Evolutionary conservation across 192 early-diverging fungal genomes (phyloP).

Genomic region (Backusella tuberculispora): DNA sequence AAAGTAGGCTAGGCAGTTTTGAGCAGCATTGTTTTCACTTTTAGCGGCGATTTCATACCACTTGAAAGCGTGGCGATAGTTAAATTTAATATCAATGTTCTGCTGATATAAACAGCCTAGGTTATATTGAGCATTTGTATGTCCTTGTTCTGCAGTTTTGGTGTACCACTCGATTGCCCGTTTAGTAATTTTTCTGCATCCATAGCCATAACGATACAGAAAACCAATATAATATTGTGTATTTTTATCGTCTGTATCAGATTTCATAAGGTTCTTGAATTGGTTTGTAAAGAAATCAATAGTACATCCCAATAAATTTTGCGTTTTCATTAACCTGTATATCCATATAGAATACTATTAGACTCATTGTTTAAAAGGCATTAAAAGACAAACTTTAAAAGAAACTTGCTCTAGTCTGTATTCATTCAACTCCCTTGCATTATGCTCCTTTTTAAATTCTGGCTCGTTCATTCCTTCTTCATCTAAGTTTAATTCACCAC

Average conservation of each 20-base stretch:
- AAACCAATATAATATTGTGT: background rate
- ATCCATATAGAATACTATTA: background rate
- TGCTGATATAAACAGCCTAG: background rate
- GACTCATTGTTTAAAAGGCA: background rate
- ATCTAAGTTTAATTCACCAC: background rate
- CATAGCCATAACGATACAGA: background rate
- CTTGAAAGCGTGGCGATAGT: background rate
- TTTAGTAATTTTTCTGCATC: background rate
- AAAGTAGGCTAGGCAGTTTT: background rate
- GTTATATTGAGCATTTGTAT: background rate
- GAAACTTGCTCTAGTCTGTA: background rate
- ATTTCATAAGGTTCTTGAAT: background rate
- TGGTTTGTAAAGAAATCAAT: background rate
- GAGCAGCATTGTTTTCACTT: background rate
- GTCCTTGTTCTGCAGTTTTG: background rate
- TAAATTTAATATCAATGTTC: background rate
- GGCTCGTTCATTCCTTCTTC: background rate
- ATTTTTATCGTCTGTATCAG: background rate
- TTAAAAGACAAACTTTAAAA: background rate
- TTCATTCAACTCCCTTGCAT: background rate
- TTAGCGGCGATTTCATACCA: background rate
- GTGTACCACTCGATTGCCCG: background rate
- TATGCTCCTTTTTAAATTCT: background rate
- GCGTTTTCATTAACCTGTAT: background rate
- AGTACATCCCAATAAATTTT: background rate